These are phyloP conservation scores for Curvularia sp. DNA, from an alignment of 2,329 filamentous ascomycete species.

Conservation along the genomic window DNA sequence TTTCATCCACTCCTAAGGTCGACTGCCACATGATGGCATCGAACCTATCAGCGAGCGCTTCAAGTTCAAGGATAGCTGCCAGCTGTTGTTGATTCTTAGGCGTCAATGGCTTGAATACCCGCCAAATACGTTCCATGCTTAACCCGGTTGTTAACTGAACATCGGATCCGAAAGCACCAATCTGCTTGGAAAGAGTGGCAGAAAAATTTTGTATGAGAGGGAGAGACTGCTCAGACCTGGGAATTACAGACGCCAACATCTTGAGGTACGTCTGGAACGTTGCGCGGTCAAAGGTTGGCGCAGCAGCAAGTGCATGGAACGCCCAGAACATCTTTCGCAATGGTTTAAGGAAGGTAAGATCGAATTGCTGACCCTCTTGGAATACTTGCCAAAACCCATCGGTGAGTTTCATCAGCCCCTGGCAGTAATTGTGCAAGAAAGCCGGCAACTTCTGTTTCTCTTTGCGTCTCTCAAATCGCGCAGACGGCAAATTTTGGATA, in stretches of 20 bases:
- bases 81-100: constrained; percentile 51
- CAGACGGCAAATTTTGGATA: constrained; percentile 35
- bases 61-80: constrained; percentile 51
- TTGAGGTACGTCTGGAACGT: constrained; percentile 62
- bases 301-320: constrained; percentile 54
- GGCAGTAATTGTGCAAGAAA: constrained; percentile 40
- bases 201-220: constrained; percentile 37
- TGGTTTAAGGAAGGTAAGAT: constrained; percentile 31
- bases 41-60: constrained; percentile 55
- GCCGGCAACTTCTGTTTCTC: constrained; percentile 46
- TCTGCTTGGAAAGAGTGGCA: constrained; percentile 34
- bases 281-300: constrained; percentile 58
- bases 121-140: constrained; percentile 83
- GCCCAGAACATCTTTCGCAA: constrained; percentile 57
- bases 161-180: constrained; percentile 65
- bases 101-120: constrained; percentile 68
- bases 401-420: constrained; percentile 26
- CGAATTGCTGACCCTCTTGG: constrained; percentile 18
- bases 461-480: constrained; percentile 44
- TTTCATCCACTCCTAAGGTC: constrained; percentile 40
- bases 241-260: constrained; percentile 37
- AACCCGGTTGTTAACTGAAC: constrained; percentile 78
- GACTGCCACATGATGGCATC: constrained; percentile 52
- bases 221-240: constrained; percentile 6
- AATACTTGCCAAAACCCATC: constrained; percentile 23